These are phyloP conservation scores for Tricholoma sp. DNA, from an alignment of 768 basidiomycete species.

Conservation along the genomic window DNA sequence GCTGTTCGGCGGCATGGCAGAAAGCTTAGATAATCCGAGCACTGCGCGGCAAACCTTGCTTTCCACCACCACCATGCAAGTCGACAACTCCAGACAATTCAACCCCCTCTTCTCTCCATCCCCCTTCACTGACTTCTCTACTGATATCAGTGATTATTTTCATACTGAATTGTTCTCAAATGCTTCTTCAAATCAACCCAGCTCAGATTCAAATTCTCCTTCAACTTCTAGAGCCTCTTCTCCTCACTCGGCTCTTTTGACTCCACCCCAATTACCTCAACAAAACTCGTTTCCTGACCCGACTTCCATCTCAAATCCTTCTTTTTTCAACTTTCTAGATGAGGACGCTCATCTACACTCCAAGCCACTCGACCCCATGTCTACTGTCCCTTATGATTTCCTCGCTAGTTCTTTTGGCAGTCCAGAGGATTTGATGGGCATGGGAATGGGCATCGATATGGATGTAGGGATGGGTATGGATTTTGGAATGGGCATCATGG, in stretches of 20 bases:
- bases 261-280: conserved; percentile 37
- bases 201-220: conserved; percentile 9
- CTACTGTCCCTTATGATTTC: conserved; percentile 32
- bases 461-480: conserved; percentile 12
- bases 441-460: conserved; percentile 22
- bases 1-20: not conserved
- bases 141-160: conserved; percentile 44
- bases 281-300: conserved; percentile 31
- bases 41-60: not conserved
- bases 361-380: conserved; percentile 21
- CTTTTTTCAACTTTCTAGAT: conserved; percentile 41
- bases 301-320: conserved; percentile 20
- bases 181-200: no score
- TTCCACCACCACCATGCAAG: conserved; percentile 27
- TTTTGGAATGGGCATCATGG: conserved; percentile 38
- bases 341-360: conserved; percentile 35
- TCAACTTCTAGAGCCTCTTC: conserved; percentile 36
- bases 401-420: conserved; percentile 27
- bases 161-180: conserved; percentile 54
- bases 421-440: conserved; percentile 19
- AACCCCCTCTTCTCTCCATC: conserved; percentile 18
- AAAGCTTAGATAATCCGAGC: not conserved
- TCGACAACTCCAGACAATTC: conserved; percentile 32
- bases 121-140: conserved; percentile 36
- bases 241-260: conserved; percentile 38